A percentile compares a stretch with the other conserved stretches of the same genome.
Conservation (phyloP, 2,329 filamentous ascomycete species). For the Amylocarpus encephaloides region DNA sequence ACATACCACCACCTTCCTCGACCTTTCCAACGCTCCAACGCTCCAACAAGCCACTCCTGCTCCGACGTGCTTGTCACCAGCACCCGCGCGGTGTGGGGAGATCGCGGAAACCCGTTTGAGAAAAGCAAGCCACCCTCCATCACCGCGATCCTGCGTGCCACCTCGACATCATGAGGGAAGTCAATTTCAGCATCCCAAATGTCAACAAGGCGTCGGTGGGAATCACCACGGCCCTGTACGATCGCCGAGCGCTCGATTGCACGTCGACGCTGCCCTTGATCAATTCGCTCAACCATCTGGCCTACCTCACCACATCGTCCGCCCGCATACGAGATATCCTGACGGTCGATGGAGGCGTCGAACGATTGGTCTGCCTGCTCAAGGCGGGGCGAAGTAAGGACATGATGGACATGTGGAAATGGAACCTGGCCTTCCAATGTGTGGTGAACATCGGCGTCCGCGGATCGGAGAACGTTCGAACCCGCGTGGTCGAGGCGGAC, state of each 20-base stretch:
- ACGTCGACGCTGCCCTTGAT: slow-evolving; percentile 96
- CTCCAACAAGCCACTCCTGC: slow-evolving; percentile 14
- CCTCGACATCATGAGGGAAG: slow-evolving; percentile 80
- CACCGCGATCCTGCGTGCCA: slow-evolving; percentile 21
- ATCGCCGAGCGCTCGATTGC: slow-evolving; percentile 94
- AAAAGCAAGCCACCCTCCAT: slow-evolving; percentile 7
- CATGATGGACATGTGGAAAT: slow-evolving; percentile 99
- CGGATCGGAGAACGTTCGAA: slow-evolving; percentile 89
- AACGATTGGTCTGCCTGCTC: slow-evolving; percentile 91
- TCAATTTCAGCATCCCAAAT: slow-evolving; percentile 98
- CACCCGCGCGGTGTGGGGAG: slow-evolving; percentile 11
- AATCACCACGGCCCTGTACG: slow-evolving; percentile 97
- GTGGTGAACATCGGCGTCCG: slow-evolving; percentile 98
- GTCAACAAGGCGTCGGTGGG: slow-evolving; percentile 99
- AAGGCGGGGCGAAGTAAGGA: slow-evolving; percentile 96
- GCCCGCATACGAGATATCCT: slow-evolving; percentile 96
- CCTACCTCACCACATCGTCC: slow-evolving; percentile 95
- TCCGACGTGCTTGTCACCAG: slow-evolving; percentile 6
- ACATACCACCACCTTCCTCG: too few species aligned
- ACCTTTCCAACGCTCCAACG: not conserved
- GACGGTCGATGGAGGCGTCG: slow-evolving; percentile 96
- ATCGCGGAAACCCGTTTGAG: slow-evolving; percentile 14
- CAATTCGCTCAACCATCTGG: slow-evolving; percentile 97
- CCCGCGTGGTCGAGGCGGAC: slow-evolving; percentile 93
- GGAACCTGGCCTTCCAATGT: slow-evolving; percentile 98